Base-by-base conservation (phyloP, 139 green algal species). In the Klebsormidium nitens region DNA sequence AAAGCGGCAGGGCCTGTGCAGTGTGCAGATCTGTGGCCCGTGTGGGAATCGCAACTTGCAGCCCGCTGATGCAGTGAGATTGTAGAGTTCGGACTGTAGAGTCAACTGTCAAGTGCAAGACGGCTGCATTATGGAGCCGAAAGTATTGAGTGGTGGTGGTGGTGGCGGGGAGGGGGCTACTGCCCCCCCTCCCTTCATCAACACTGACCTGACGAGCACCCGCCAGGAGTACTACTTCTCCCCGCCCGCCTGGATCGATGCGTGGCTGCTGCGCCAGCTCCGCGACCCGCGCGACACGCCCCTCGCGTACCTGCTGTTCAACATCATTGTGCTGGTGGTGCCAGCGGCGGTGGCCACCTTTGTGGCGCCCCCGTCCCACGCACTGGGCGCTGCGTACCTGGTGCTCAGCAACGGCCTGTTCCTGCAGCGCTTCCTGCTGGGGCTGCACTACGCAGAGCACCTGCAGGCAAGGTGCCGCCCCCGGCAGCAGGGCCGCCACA, bases 391-490 rank as follows among this genome's bases (percentile, higher is more conserved):
- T 19, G 19, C 32, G 31, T 76, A 78, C 71, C 19, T 77, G 32
- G 19, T 68, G 5, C 17, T 49, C 3, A 77, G 48, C 42, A 52
- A 23, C 31, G 71, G 28, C 19, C 66, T 78, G n/a, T 78, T 78
- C 56, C 19, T 78, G 44, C 71, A 78, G 32, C 71, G 71, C 23
- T 78, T 79, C 71, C 71, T 78, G 19, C 35, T 78, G 28, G 57
- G 66, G 2, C 65, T 78, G 37, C 71, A 78, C 56, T 78, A 35
- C 19, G 32, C 29, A 28, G 71, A 78, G 64, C 71, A 78, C 35
- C 19, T 17, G 44, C 44, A 52, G 44, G 44, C 44, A 14, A 17
- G 14, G 44, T 17, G 44, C 44, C 17, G 44, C 14, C 44, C 44
- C 14, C 44, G 44, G 14, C 17, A 14, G 17, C 14, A 14, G 14